These are phyloP conservation scores for Penicillium sumatraense DNA, from an alignment of 2,329 filamentous ascomycete genomes.

Conservation along the genomic window DNA sequence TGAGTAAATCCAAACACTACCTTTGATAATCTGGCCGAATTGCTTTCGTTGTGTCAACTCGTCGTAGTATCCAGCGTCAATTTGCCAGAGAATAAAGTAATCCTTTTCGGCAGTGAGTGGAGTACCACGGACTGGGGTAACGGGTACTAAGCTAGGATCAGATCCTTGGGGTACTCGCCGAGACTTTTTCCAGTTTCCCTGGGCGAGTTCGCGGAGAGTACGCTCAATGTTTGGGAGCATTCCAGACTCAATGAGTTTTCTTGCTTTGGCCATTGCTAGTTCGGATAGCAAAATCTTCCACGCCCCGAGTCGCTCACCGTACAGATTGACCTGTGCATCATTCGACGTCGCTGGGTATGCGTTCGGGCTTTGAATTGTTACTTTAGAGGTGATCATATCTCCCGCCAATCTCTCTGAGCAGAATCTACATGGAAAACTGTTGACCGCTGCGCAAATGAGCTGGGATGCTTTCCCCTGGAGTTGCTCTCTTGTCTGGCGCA, in stretches of 20 bases:
- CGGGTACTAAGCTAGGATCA: conserved; percentile 5
- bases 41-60: conserved; percentile 16
- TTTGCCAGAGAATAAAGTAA: conserved; percentile 28
- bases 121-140: conserved; percentile 15
- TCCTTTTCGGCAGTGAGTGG: conserved; percentile 8
- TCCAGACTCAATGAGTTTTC: neutral
- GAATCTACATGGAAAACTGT: conserved; percentile 24
- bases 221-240: conserved; percentile 13
- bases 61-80: conserved; percentile 25
- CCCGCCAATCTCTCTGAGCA: conserved; percentile 17
- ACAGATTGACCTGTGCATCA: conserved; percentile 13
- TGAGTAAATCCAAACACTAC: no score
- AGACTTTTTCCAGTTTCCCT: conserved; percentile 17
- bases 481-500: neutral
- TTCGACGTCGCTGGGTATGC: neutral
- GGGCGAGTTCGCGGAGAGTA: conserved; percentile 25
- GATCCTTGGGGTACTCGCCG: conserved; percentile 8
- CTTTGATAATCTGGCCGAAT: conserved; percentile 22
- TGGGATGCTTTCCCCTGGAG: conserved; percentile 8
- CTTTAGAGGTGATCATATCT: neutral
- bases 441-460: conserved; percentile 12
- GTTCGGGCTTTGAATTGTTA: neutral
- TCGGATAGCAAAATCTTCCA: conserved; percentile 27
- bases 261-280: conserved; percentile 14
- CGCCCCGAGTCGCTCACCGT: conserved; percentile 18